Evolutionary conservation across 345 rosid species (phyloP), one percentile per base, ranked within the genome.

Genomic region (Pelargonium nanum): DNA sequence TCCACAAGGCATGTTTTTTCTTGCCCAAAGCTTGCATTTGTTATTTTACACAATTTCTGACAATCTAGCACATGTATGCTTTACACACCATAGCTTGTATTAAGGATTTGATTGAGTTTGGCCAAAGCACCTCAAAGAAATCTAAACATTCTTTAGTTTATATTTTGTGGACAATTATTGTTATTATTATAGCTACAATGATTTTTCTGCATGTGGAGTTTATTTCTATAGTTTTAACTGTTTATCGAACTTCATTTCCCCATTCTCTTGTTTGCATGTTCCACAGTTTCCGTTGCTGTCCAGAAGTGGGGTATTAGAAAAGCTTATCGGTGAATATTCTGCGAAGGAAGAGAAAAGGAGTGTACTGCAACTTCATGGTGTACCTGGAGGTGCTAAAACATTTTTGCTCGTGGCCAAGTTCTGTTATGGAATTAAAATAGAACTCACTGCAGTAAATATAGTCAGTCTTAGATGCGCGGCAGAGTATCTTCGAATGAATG

Each of bases 251-350:
- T 44, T 56, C 55, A 26, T n/a, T 55, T 40, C n/a, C 50, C n/a
- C 40, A 10, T 5, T 62, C 44, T 23, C 40, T 55, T 60, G 25
- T 53, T 66, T 56, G 55, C 66, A 24, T 66, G 26, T 70, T 70
- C 52, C 55, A 57, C 71, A 91, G 98, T 92, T 89, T 68, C 98
- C 98, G 0, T 66, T 92, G 83, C 76, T 92, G 58, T 89, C 89
- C 19, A 78, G 89, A 78, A 92, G 98, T 70, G 73, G 78, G 64
- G 72, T 80, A 24, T 74, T 92, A 4, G 86, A 77, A 70, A 66
- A 73, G 64, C 76, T 77, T 7, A 83, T 83, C 4, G 81, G 75
- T 56, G 77, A 78, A 60, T 59, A 62, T 24, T 75, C 85, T 2
- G 64, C 45, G 17, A 60, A 64, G 64, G 68, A 77, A 16, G 85